Percentiles rank a stretch among this genome's conserved stretches.
phyloP scores from a whole-genome alignment of 139 green algal species.

The Prasinococcaceae sp. region DNA sequence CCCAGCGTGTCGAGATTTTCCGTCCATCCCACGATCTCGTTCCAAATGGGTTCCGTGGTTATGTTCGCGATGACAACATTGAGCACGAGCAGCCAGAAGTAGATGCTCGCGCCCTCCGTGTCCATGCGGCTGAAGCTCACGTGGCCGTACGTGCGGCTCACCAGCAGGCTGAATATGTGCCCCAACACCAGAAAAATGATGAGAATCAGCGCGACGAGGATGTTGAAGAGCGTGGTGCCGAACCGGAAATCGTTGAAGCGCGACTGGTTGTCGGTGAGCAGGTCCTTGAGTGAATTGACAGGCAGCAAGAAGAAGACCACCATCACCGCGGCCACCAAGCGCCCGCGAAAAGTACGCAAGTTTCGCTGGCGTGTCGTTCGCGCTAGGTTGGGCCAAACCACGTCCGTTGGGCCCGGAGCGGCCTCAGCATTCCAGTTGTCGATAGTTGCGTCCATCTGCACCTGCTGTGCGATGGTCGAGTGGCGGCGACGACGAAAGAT shows the following conservation, averaged over 20 bases:
- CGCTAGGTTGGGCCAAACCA: conserved; percentile 11
- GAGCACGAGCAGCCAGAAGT: conserved; percentile 6
- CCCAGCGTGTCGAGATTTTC: too few relatives aligned
- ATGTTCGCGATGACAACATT: conserved; percentile 9
- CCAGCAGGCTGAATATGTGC: background rate
- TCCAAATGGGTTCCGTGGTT: background rate
- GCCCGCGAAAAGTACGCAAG: background rate
- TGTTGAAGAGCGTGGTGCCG: background rate
- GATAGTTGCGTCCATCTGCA: background rate
- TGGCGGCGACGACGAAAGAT: conserved; percentile 4
- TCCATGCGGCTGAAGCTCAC: background rate
- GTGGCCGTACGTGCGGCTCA: background rate
- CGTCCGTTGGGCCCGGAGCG: background rate
- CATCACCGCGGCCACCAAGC: background rate
- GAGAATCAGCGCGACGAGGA: conserved; percentile 2
- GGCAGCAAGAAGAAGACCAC: conserved; percentile 9
- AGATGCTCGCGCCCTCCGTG: conserved; percentile 1
- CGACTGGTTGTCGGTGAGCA: background rate
- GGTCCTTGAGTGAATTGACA: background rate
- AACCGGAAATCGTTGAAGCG: background rate
- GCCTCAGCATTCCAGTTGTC: background rate
- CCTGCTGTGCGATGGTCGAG: background rate
- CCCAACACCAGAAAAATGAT: conserved; percentile 9
- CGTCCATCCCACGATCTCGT: background rate
- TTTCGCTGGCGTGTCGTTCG: background rate